Conservation (phyloP, 208 protist species). For the Leishmania turanica region DNA sequence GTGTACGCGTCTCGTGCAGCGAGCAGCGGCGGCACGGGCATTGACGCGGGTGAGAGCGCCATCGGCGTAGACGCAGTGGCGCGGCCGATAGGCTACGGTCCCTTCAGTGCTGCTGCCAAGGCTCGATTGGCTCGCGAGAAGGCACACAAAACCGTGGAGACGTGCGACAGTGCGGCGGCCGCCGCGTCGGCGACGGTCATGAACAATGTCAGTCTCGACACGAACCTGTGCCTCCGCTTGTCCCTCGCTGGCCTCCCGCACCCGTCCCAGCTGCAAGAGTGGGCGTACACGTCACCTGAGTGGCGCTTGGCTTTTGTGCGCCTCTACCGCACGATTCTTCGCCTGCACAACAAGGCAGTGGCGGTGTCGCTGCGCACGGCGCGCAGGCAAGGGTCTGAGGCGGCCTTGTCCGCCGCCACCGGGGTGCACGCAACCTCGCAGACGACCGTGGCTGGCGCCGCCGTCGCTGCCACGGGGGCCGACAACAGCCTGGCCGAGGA, state of each 20-base stretch:
- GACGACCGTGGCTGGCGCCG: not conserved
- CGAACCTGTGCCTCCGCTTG: conserved; percentile 59
- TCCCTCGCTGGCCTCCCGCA: conserved; percentile 64
- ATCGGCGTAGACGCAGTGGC: conserved; percentile 1
- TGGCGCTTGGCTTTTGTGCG: conserved; percentile 71
- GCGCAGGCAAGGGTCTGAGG: conserved; percentile 25
- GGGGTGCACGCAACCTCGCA: conserved; percentile 19
- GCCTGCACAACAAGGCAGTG: conserved; percentile 77
- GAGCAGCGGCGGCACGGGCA: not conserved
- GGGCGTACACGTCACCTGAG: conserved; percentile 44
- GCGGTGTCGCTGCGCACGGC: conserved; percentile 51
- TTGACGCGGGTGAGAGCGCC: conserved; percentile 5
- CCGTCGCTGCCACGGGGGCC: not conserved
- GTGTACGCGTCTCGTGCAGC: not conserved
- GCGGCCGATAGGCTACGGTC: conserved; percentile 50
- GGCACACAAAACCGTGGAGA: not conserved
- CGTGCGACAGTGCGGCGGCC: conserved; percentile 1
- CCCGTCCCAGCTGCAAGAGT: conserved; percentile 51
- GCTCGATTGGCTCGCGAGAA: conserved; percentile 18
- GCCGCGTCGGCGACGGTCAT: conserved; percentile 36
- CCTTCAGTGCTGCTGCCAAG: conserved; percentile 59
- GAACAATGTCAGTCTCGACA: conserved; percentile 43
- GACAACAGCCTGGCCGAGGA: not conserved
- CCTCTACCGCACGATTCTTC: conserved; percentile 80
- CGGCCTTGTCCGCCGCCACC: conserved; percentile 38